These are phyloP conservation scores for Ceratocystis papillata DNA, from an alignment of 2,329 filamentous ascomycete species.

Conservation along the genomic window DNA sequence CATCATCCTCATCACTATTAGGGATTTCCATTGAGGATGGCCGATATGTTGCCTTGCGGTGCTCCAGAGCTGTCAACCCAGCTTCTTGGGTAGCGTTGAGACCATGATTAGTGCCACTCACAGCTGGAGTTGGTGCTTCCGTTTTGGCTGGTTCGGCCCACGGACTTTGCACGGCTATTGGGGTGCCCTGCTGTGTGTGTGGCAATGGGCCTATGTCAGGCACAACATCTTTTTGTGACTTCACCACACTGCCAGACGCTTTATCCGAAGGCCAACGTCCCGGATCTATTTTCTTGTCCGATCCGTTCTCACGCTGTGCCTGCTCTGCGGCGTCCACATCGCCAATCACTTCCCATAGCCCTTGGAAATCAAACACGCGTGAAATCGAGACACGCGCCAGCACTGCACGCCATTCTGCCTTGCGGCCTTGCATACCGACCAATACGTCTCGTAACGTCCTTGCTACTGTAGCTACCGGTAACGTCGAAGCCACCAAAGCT, in stretches of 20 bases:
- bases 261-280: not conserved
- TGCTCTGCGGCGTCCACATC: conserved; percentile 31
- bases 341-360: conserved; percentile 45
- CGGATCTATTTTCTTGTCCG: not conserved
- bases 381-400: conserved; percentile 45
- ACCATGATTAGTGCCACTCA: not conserved
- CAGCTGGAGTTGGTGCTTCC: too few relatives aligned
- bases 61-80: too few relatives aligned
- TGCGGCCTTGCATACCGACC: conserved; percentile 24
- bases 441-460: conserved; percentile 33
- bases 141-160: not conserved
- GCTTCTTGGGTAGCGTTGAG: not conserved
- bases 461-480: conserved; percentile 35
- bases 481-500: conserved; percentile 41
- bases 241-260: not conserved
- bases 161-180: not conserved
- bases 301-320: not conserved
- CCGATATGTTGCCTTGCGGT: conserved; percentile 3
- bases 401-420: conserved; percentile 29
- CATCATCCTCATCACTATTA: conserved; percentile 19
- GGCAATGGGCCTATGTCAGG: not conserved
- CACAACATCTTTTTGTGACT: not conserved
- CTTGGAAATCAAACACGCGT: conserved; percentile 48
- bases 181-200: not conserved
- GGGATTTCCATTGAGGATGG: conserved; percentile 22